Conservation (phyloP, 306 rosid species). For the Quercus robur region DNA sequence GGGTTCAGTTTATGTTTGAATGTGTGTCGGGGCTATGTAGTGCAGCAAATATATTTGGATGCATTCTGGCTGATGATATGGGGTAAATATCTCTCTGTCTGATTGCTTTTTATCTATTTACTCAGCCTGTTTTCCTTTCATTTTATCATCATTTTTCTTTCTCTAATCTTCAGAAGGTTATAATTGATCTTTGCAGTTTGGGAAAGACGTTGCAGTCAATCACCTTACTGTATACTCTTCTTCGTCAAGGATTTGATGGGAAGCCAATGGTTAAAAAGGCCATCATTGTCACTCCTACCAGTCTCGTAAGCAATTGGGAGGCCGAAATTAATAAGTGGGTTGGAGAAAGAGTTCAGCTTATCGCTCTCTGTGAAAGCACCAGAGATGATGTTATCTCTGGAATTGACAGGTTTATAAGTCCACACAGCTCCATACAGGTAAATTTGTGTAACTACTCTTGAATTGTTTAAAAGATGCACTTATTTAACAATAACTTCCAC, state of each 20-base stretch:
- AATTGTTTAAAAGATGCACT: constrained; percentile 3
- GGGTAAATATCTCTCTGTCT: constrained; percentile 47
- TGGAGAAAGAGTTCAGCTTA: constrained; percentile 70
- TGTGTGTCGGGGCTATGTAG: constrained; percentile 71
- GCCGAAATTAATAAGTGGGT: constrained; percentile 93
- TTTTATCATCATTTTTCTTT: neutral
- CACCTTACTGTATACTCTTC: constrained; percentile 83
- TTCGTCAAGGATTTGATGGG: constrained; percentile 86
- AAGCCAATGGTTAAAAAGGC: constrained; percentile 80
- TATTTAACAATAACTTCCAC: constrained; percentile 18
- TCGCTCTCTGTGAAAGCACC: constrained; percentile 87
- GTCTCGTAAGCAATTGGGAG: constrained; percentile 99
- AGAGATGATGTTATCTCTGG: constrained; percentile 82
- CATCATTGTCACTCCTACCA: constrained; percentile 94
- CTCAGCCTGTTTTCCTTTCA: neutral
- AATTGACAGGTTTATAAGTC: constrained; percentile 65
- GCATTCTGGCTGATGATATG: constrained; percentile 99
- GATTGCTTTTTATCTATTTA: constrained; percentile 1
- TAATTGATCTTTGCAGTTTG: constrained; percentile 54
- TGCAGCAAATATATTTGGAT: constrained; percentile 63
- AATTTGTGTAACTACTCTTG: constrained; percentile 13
- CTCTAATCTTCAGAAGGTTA: constrained; percentile 6
- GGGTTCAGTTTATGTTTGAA: constrained; percentile 96
- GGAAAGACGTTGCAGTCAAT: constrained; percentile 99
- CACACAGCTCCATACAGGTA: constrained; percentile 62